These are phyloP conservation scores for Scenedesmus sp. DNA, from an alignment of 163 green algal species.

Conservation along the genomic window DNA sequence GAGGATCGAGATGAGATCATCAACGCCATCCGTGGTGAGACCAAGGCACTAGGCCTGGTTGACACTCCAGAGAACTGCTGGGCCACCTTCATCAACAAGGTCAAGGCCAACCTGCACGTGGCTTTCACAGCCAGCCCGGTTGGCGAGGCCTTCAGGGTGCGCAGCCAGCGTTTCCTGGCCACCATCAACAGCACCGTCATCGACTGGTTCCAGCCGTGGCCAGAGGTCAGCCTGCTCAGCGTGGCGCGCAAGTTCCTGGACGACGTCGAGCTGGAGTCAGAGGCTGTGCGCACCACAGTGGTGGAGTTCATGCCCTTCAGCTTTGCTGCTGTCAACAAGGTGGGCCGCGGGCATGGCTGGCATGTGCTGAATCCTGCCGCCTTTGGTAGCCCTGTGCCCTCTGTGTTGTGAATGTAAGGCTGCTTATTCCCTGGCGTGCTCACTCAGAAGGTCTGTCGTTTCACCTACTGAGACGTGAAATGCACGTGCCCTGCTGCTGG, in stretches of 20 bases:
- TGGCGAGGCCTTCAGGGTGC: slow-evolving; percentile 91
- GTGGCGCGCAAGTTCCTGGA: slow-evolving; percentile 90
- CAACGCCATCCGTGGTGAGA: slow-evolving; percentile 89
- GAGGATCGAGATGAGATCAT: slow-evolving; percentile 93
- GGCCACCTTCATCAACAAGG: slow-evolving; percentile 91
- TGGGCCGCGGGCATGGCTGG: slow-evolving; percentile 27
- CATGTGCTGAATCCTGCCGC: background rate
- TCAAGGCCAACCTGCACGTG: slow-evolving; percentile 93
- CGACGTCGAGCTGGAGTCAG: slow-evolving; percentile 81
- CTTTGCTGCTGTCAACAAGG: slow-evolving; percentile 85
- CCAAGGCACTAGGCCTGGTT: slow-evolving; percentile 88
- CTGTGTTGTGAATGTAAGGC: no score
- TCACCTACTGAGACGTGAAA: no score
- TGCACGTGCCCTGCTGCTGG: background rate
- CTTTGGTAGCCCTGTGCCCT: no score
- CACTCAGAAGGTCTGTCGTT: no score
- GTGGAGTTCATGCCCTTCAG: slow-evolving; percentile 92
- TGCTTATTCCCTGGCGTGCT: no score
- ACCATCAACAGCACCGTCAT: slow-evolving; percentile 91
- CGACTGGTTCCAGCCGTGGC: slow-evolving; percentile 88
- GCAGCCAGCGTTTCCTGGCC: slow-evolving; percentile 88
- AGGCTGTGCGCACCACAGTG: slow-evolving; percentile 75
- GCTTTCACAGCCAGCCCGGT: slow-evolving; percentile 94
- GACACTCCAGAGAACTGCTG: slow-evolving; percentile 94
- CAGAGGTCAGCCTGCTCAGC: slow-evolving; percentile 81